Conservation (phyloP, 73 alveolate species). For the Paramecium sonneborni region DNA sequence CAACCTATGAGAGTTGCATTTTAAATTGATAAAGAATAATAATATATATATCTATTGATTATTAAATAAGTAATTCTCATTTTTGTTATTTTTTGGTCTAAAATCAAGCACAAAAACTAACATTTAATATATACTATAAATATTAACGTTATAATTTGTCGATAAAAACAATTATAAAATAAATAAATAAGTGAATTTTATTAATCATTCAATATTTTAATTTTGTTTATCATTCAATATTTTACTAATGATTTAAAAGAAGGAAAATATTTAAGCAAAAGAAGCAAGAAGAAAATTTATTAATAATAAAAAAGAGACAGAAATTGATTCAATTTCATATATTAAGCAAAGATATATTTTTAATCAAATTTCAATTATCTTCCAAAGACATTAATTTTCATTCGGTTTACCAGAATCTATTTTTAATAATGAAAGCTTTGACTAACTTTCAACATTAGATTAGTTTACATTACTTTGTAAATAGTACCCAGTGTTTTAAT, state of each 20-base stretch:
- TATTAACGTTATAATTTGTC: neutral
- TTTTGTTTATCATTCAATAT: no score
- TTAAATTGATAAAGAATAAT: constrained; percentile 68
- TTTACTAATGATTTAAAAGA: neutral
- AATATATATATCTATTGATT: neutral
- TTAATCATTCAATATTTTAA: neutral
- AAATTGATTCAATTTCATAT: neutral
- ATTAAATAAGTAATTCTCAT: neutral
- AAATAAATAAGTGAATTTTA: neutral
- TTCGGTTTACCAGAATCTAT: neutral
- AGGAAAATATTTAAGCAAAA: neutral
- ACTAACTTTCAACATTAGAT: neutral
- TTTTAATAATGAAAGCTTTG: neutral
- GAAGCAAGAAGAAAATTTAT: neutral
- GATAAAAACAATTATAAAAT: neutral
- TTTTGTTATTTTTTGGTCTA: neutral
- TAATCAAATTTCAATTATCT: neutral
- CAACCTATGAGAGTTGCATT: constrained; percentile 99
- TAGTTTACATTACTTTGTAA: neutral
- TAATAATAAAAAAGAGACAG: neutral
- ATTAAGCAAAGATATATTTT: neutral
- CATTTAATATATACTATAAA: neutral
- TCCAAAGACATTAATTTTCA: neutral
- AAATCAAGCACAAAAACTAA: neutral
- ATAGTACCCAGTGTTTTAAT: neutral